Percentiles rank a stretch among this genome's conserved stretches.
Evolutionary conservation across 2,329 filamentous ascomycete species (phyloP).

Genomic region (Achaetomium macrosporum): DNA sequence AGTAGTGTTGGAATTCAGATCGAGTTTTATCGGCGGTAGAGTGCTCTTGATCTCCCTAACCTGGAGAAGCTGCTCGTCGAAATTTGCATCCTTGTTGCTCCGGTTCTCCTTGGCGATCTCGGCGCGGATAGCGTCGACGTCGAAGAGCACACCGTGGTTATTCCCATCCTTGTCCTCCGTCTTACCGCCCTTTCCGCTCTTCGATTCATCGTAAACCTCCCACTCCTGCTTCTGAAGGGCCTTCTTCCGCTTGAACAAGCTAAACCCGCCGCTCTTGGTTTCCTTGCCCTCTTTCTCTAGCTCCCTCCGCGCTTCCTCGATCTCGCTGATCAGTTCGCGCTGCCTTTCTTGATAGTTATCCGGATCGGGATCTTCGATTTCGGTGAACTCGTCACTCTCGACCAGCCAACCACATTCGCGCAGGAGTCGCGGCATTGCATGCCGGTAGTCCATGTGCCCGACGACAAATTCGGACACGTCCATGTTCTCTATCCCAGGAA

Average conservation of each 20-base stretch:
- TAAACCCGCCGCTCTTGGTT: conserved; percentile 46
- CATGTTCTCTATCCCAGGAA: conserved; percentile 83
- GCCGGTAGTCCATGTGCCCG: conserved; percentile 95
- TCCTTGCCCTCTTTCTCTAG: conserved; percentile 69
- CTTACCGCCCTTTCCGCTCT: conserved; percentile 33
- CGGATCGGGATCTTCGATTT: conserved; percentile 96
- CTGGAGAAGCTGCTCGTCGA: conserved; percentile 41
- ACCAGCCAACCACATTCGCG: conserved; percentile 87
- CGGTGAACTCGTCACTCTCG: conserved; percentile 86
- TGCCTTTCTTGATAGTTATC: conserved; percentile 86
- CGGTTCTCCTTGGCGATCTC: conserved; percentile 68
- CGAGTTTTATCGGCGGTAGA: conserved; percentile 81
- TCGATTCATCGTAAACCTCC: conserved; percentile 83
- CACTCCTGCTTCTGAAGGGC: conserved; percentile 77
- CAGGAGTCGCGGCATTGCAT: conserved; percentile 81
- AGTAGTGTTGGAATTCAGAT: conserved; percentile 33
- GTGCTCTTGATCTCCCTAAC: conserved; percentile 83
- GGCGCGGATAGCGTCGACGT: conserved; percentile 87
- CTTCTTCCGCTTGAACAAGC: conserved; percentile 78
- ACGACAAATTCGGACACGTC: conserved; percentile 80
- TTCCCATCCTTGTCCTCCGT: conserved; percentile 45
- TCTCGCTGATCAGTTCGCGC: conserved; percentile 89
- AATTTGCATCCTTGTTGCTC: conserved; percentile 20
- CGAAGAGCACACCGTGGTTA: conserved; percentile 72
- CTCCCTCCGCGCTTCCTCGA: conserved; percentile 86